Evolutionary conservation across 2,329 filamentous ascomycete genomes (phyloP).

Genomic region (Blastomyces silverae): DNA sequence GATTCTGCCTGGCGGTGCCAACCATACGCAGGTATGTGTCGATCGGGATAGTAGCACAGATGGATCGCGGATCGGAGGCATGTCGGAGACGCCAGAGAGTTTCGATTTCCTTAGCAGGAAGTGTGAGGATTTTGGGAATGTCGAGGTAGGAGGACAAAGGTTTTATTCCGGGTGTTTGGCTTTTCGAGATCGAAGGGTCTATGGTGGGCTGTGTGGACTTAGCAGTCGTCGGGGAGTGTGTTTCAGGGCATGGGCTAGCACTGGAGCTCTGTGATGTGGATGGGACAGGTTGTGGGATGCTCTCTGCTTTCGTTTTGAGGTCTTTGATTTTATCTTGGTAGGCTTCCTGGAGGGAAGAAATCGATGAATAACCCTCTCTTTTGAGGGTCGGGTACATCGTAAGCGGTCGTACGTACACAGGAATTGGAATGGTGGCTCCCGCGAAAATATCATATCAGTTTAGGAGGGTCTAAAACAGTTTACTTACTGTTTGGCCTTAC

Average conservation of each 20-base stretch:
- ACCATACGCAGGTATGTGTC: slow-evolving; percentile 68
- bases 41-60: slow-evolving; percentile 77
- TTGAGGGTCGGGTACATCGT: slow-evolving; percentile 22
- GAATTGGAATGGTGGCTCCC: background rate
- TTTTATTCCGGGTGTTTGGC: slow-evolving; percentile 48
- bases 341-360: slow-evolving; percentile 60
- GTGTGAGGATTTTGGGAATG: slow-evolving; percentile 63
- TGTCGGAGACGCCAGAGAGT: slow-evolving; percentile 86
- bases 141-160: slow-evolving; percentile 66
- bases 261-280: slow-evolving; percentile 13
- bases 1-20: slow-evolving; percentile 62
- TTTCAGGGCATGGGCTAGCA: slow-evolving; percentile 20
- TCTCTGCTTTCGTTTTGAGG: slow-evolving; percentile 51
- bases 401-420: background rate
- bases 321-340: slow-evolving; percentile 78
- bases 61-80: slow-evolving; percentile 60
- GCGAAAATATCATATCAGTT: background rate
- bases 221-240: slow-evolving; percentile 33
- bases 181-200: slow-evolving; percentile 30
- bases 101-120: slow-evolving; percentile 76
- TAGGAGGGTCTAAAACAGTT: background rate
- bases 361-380: slow-evolving; percentile 58
- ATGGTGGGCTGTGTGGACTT: slow-evolving; percentile 21
- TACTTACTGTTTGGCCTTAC: slow-evolving; percentile 63
- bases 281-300: slow-evolving; percentile 27